Evolutionary conservation across 305 asterid species (phyloP).

Genomic region (Petunia hybrid): DNA sequence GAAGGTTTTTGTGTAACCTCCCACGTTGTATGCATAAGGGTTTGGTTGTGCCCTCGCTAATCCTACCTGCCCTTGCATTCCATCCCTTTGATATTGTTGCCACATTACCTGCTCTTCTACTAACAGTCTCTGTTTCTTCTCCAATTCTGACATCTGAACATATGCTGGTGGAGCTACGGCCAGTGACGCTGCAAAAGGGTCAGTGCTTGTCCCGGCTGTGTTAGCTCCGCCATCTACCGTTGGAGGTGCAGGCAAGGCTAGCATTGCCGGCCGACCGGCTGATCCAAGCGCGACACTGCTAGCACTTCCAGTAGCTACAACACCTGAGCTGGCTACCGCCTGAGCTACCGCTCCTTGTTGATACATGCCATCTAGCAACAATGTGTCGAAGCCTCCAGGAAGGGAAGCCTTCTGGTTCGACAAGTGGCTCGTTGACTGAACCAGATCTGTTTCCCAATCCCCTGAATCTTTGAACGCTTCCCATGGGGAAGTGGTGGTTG

Average conservation of each 20-base stretch:
- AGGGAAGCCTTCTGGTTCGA: constrained; percentile 32
- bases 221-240: not conserved
- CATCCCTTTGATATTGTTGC: constrained; percentile 85
- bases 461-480: constrained; percentile 32
- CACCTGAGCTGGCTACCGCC: not conserved
- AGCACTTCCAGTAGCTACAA: constrained; percentile 30
- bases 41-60: constrained; percentile 32
- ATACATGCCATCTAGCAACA: constrained; percentile 40
- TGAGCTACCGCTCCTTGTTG: constrained; percentile 32
- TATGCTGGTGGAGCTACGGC: constrained; percentile 77
- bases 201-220: constrained; percentile 32
- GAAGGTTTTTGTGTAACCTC: constrained; percentile 36
- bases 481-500: constrained; percentile 30
- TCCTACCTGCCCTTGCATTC: constrained; percentile 79
- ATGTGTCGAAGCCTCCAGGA: constrained; percentile 36
- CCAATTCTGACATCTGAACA: constrained; percentile 95
- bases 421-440: constrained; percentile 36
- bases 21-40: constrained; percentile 15
- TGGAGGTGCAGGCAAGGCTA: constrained; percentile 38
- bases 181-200: constrained; percentile 85
- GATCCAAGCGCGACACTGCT: constrained; percentile 36
- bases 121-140: constrained; percentile 74
- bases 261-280: not conserved
- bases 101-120: constrained; percentile 84
- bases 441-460: constrained; percentile 38